Base-by-base conservation (phyloP, 768 basidiomycete species). In the Suillus hirtellus region DNA sequence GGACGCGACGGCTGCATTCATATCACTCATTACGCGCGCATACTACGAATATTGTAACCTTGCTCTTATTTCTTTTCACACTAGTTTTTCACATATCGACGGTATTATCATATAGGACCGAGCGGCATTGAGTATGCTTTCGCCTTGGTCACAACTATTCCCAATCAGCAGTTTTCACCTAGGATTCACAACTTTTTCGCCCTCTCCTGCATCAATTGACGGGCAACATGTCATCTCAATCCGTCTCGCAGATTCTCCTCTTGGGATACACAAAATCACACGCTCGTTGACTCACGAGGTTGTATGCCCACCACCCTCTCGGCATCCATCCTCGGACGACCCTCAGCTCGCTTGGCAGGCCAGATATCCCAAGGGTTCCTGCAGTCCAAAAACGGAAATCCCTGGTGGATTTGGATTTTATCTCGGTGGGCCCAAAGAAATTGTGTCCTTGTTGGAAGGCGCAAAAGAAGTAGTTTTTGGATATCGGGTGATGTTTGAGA, bases 341-440 rank as follows among this genome's bases (percentile, higher is more conserved):
- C 63, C 61, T 27, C 34, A 40, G 15, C 56, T 14, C 9, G 86
- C 86, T 21, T 89, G 87, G 87, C 86, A 89, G 69, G 86, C 87
- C 0, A 74, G 80, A 24, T 90, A 86, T 67, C 83, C 86, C 0
- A 69, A 79, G 62, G 88, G 87, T 0, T 87, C 85, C 70, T 82
- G 87, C 66, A 88, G 86, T 62, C 88, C 88, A 4, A 75, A 76
- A 14, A 80, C 73, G 2, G 60, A 73, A 2, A 77, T 83, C 4
- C 80, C 82, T 1, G 87, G 88, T 1, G 90, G 90, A 4, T 89
- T 90, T 67, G 84, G 87, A 2, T 89, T 92, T 73, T 90, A 92
- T 73, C 69, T 90, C 21, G 72, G 76, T 47, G 90, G 89, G 0
- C 84, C 87, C 5, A 59, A 71, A 2, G 67, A 71, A 17, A 86